Percentiles rank a stretch among this genome's conserved stretches.
Evolutionary conservation across 2,329 filamentous ascomycete species (phyloP).

Genomic region (Penicillium sumatraense): DNA sequence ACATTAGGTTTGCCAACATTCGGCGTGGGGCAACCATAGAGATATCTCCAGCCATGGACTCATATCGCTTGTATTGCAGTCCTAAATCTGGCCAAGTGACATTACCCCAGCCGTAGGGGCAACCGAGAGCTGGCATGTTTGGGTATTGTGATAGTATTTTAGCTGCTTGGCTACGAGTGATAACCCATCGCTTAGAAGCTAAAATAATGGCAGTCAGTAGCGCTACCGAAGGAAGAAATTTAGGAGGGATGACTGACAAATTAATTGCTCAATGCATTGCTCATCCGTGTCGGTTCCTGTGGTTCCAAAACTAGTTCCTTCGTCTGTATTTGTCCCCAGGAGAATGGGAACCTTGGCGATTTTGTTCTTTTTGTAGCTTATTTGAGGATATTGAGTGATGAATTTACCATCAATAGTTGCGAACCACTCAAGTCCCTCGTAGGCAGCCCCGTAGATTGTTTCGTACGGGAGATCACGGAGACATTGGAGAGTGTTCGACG

Average conservation of each 20-base stretch:
- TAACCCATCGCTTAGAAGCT: slow-evolving; percentile 36
- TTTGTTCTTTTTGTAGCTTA: slow-evolving; percentile 60
- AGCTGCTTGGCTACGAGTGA: slow-evolving; percentile 33
- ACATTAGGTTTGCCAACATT: slow-evolving; percentile 33
- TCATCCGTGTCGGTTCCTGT: slow-evolving; percentile 57
- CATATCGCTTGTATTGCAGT: slow-evolving; percentile 36
- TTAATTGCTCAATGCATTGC: slow-evolving; percentile 51
- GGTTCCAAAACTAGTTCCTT: slow-evolving; percentile 63
- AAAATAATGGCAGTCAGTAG: slow-evolving; percentile 14
- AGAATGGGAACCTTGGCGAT: slow-evolving; percentile 68
- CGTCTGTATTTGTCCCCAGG: slow-evolving; percentile 67
- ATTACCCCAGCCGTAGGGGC: slow-evolving; percentile 49
- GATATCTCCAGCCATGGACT: slow-evolving; percentile 36
- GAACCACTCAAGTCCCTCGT: slow-evolving; percentile 36
- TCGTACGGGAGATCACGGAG: slow-evolving; percentile 33
- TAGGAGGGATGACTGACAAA: slow-evolving; percentile 30
- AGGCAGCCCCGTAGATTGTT: slow-evolving; percentile 28
- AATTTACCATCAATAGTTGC: slow-evolving; percentile 61
- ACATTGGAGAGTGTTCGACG: slow-evolving; percentile 33
- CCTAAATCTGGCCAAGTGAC: slow-evolving; percentile 32
- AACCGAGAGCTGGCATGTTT: slow-evolving; percentile 52
- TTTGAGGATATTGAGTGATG: slow-evolving; percentile 57
- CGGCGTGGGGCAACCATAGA: slow-evolving; percentile 35
- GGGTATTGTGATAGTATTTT: slow-evolving; percentile 57
- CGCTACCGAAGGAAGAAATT: not conserved